Evolutionary conservation across 179 eudicot genomes (phyloP), one percentile per base, ranked within the genome.

Genomic region (Corrigiola litoralis): DNA sequence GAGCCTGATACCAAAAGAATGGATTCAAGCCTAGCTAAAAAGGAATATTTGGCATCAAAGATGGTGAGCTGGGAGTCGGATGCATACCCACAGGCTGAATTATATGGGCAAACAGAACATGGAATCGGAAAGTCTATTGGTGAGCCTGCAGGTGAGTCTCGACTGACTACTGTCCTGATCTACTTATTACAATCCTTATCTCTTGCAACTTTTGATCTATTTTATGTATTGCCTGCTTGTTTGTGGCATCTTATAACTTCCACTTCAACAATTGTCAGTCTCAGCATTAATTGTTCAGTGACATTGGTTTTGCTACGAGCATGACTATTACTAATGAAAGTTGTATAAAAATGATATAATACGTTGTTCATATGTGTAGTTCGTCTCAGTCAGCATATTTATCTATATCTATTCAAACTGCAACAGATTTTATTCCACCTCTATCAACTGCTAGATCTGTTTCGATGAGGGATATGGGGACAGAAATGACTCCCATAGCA

Each of bases 381-480:
- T 51, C 76, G 74, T 63, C 74, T 80, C 64, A 82, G 79, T 72
- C 78, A 69, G 20, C 77, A 79, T 62, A 82, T 75, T 70, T 80
- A 54, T 78, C 72, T 74, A 27, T 66, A 56, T 69, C 77, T 44
- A 33, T 84, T 66, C 76, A 77, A 48, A 69, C 71, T 52, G 74
- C 77, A 8, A 81, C 84, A 66, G 58, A 73, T 45, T 63, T 73
- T 64, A 54, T 77, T 65, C 77, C 79, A 29, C 72, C 83, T 2
- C 75, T 80, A 38, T 75, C 82, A 55, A 76, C 80, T 31, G 89
- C 87, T 13, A 78, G 87, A 61, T 83, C 95, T 10, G 85, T 87
- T 55, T 85, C 91, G 38, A 85, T 87, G 91, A 85, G 87, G 66
- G 95, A 87, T 60, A 87, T 85, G 95, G 95, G 91, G 20, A 87